Conservation (phyloP, 2,329 filamentous ascomycete species). For the Colletotrichum australisinense region DNA sequence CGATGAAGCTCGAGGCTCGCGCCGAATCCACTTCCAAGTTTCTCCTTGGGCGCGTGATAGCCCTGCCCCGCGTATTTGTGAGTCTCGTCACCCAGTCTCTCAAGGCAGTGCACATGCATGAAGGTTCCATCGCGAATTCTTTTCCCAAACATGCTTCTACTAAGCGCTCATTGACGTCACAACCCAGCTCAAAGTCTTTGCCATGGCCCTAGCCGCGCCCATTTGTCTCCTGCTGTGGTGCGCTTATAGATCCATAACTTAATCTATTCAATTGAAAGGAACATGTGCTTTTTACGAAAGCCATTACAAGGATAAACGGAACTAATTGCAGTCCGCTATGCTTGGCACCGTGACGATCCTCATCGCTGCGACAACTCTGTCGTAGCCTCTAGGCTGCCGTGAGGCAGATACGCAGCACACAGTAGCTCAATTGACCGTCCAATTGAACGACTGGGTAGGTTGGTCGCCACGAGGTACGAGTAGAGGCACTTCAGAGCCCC, state of each 20-base stretch:
- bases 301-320: neutral
- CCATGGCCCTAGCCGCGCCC: neutral
- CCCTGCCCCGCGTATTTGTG: too few relatives aligned
- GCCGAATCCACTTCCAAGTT: conserved; percentile 4
- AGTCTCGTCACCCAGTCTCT: neutral
- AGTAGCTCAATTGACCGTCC: neutral
- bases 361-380: neutral
- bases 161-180: neutral
- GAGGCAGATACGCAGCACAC: neutral
- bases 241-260: neutral
- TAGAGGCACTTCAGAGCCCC: neutral
- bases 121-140: neutral
- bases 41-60: conserved; percentile 14
- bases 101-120: neutral
- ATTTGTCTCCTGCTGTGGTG: neutral
- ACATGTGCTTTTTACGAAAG: neutral
- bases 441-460: neutral
- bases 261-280: neutral
- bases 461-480: neutral
- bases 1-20: neutral
- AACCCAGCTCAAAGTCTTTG: neutral
- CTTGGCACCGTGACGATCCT: neutral
- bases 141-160: too few relatives aligned
- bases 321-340: neutral
- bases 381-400: neutral